phyloP scores from a whole-genome alignment of 495 filamentous ascomycete genomes.

The Clohesyomyces aquaticus region DNA sequence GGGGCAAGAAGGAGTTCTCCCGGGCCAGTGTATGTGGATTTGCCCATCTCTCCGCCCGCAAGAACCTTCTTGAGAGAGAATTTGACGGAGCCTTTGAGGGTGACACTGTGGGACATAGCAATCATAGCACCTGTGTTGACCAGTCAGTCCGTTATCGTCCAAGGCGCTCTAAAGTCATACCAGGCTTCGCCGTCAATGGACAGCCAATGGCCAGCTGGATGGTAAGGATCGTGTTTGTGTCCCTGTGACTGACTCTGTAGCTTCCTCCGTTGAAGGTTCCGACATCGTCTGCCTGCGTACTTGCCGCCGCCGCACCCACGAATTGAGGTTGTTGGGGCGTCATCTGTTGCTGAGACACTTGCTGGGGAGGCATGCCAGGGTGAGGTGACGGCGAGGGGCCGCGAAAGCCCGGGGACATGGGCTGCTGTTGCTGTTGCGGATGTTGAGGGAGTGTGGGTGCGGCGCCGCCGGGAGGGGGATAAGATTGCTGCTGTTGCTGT shows the following conservation, averaged over 20 bases:
- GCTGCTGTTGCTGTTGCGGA: constrained; percentile 49
- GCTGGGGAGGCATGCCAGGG: constrained; percentile 41
- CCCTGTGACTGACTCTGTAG: constrained; percentile 90
- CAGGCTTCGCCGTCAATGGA: constrained; percentile 79
- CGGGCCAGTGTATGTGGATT: constrained; percentile 84
- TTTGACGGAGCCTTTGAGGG: constrained; percentile 75
- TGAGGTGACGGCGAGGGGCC: constrained; percentile 47
- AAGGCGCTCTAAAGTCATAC: constrained; percentile 48
- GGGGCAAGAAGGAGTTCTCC: constrained; percentile 88
- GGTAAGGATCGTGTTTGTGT: constrained; percentile 87
- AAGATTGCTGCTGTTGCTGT: constrained; percentile 47
- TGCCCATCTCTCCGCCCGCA: constrained; percentile 76
- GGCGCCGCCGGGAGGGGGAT: constrained; percentile 35
- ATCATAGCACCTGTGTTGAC: constrained; percentile 74
- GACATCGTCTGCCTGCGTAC: constrained; percentile 70
- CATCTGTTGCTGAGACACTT: constrained; percentile 30
- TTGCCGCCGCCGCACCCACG: constrained; percentile 58
- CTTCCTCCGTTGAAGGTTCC: constrained; percentile 96
- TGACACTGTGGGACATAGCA: constrained; percentile 87
- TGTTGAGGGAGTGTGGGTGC: constrained; percentile 13
- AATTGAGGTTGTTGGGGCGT: constrained; percentile 49
- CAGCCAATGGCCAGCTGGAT: constrained; percentile 88
- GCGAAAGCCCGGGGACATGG: constrained; percentile 18
- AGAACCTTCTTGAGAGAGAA: constrained; percentile 87
- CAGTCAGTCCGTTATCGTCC: not conserved